Evolutionary conservation across 306 rosid genomes (phyloP), one percentile per base, ranked within the genome.

Genomic region (Corylus americana): DNA sequence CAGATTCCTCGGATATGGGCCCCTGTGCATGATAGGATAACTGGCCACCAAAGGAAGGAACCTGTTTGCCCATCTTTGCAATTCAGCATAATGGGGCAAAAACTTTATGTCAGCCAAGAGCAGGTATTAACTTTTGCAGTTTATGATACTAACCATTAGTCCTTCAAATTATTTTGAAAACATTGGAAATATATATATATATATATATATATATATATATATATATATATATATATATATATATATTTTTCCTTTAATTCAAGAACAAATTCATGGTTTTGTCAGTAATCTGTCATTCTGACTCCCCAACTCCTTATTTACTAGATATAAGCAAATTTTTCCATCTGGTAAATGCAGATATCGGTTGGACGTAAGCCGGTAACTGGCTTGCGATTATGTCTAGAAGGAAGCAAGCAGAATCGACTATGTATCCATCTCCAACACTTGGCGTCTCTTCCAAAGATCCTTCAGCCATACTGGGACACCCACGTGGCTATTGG

Each of bases 11-110:
- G 87, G 49, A 79, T 92, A 51, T 94, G 98, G 97, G 97, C 97
- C 83, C 97, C 98, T 62, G 59, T 90, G 70, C 78, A 62, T 16
- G 93, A 91, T 74, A 86, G 80, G 70, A 79, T 90, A 79, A 89
- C 88, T 71, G 97, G 93, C 64, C 98, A 81, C 78, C 97, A 87
- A 85, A 87, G 98, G 78, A 94, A 94, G 85, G 98, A 94, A 86
- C 98, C 98, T 67, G 94, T 92, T 77, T 94, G 97, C 83, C 98
- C 97, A 71, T 94, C 91, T 79, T 86, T 94, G 82, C 98, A 92
- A 55, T 94, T 94, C 88, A 94, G 98, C 83, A 87, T 94, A 75
- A 94, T 94, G 98, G 97, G 98, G 73, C 97, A 94, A 78, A 94
- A 94, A 71, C 93, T 94, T 57, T 86, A 92, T 45, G 89, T 94